Percentiles rank a stretch among this genome's conserved stretches.
Evolutionary conservation across 2,329 filamentous ascomycete genomes (phyloP).

Genomic region (Fusarium sp.): DNA sequence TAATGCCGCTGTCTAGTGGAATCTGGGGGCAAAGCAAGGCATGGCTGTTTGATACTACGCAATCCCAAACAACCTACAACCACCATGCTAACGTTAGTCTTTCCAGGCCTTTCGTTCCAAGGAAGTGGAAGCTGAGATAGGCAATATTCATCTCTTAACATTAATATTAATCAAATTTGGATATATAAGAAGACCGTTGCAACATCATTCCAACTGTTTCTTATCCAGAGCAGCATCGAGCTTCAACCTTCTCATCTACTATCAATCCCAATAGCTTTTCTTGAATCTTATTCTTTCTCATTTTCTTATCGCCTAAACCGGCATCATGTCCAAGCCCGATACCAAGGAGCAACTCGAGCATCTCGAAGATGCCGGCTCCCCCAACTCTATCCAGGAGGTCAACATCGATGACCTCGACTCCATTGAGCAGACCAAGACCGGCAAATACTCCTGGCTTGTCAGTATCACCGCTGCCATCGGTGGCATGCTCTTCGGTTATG

Average conservation of each 20-base stretch:
- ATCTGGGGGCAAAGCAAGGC: constrained; percentile 1
- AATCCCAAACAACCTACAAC: neutral
- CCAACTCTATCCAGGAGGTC: constrained; percentile 31
- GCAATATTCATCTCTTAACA: constrained; percentile 18
- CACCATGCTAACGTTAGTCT: neutral
- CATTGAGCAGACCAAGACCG: constrained; percentile 45
- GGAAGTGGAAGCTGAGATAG: constrained; percentile 17
- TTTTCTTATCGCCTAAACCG: neutral
- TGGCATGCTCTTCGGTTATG: constrained; percentile 54
- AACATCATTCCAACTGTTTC: constrained; percentile 14
- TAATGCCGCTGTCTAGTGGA: constrained; percentile 7
- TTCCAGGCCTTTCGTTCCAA: constrained; percentile 5
- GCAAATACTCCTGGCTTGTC: constrained; percentile 46
- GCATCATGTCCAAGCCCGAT: constrained; percentile 39
- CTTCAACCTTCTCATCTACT: neutral
- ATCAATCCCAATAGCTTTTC: neutral
- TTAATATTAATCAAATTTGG: constrained; percentile 6
- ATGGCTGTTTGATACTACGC: neutral
- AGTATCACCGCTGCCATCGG: constrained; percentile 51
- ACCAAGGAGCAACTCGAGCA: constrained; percentile 40
- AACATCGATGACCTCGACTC: constrained; percentile 45
- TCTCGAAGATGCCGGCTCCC: constrained; percentile 34
- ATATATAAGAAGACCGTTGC: constrained; percentile 38
- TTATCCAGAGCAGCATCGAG: constrained; percentile 25
- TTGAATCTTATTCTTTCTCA: neutral